These are phyloP conservation scores for Peltaster fructicola DNA, from an alignment of 2,329 filamentous ascomycete species.

Conservation along the genomic window DNA sequence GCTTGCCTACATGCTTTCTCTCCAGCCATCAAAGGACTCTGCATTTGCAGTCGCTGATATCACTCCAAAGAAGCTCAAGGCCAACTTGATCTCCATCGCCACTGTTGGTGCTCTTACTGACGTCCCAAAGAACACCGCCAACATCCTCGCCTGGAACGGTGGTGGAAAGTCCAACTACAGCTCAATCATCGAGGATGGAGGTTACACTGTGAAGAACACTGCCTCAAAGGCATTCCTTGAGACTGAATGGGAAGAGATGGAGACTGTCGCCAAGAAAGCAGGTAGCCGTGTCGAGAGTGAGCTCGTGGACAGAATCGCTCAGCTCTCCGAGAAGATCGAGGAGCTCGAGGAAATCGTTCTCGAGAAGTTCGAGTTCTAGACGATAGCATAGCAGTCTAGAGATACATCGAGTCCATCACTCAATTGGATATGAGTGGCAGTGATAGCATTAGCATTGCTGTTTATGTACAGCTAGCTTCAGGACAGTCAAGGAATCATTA, in stretches of 20 bases:
- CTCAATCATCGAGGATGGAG: conserved; percentile 21
- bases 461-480: too few relatives aligned
- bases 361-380: conserved; percentile 3
- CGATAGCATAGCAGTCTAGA: conserved; percentile 1
- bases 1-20: conserved; percentile 91
- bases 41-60: conserved; percentile 79
- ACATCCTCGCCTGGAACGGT: conserved; percentile 98
- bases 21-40: conserved; percentile 78
- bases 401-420: too few relatives aligned
- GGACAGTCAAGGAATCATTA: too few relatives aligned
- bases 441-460: too few relatives aligned
- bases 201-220: conserved; percentile 28
- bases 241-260: conserved; percentile 43
- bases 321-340: conserved; percentile 26
- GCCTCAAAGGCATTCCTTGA: conserved; percentile 43
- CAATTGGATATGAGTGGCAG: too few relatives aligned
- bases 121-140: conserved; percentile 71
- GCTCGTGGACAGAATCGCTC: conserved; percentile 29
- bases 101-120: conserved; percentile 63
- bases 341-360: conserved; percentile 33
- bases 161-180: conserved; percentile 83
- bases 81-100: conserved; percentile 64
- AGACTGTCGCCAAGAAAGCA: conserved; percentile 28
- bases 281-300: conserved; percentile 7
- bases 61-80: conserved; percentile 88